Evolutionary conservation across 345 rosid genomes (phyloP), one percentile per base, ranked within the genome.

Genomic region (Raphanus raphanistrum): DNA sequence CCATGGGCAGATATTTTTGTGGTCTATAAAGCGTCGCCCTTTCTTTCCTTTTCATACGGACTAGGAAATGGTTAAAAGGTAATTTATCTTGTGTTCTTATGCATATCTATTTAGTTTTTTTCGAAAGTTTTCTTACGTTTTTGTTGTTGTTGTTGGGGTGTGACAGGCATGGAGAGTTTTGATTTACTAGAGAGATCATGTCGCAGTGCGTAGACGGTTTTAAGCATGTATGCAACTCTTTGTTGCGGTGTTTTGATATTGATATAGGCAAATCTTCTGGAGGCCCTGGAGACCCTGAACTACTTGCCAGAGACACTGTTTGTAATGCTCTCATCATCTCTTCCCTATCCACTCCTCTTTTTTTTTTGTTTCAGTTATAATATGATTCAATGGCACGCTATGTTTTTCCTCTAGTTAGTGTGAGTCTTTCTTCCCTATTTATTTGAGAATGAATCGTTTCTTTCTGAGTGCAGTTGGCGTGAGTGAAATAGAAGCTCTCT

Each of bases 401-500:
- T 43, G 11, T 43, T 6, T 6, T 60, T 69, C 27, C 62, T 73
- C 25, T 72, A 58, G 68, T 11, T 36, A 43, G 36, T 85, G 11
- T n/a, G 12, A 35, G 5, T 58, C 36, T 78, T 43, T 41, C 26
- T 25, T 65, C 36, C 60, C 4, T 25, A 32, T 4, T 57, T 21
- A 21, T 75, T 61, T 81, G 65, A 16, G 48, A 38, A 28, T 32
- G 28, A 57, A 11, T 33, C 8, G 43, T 75, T 33, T 55, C 25
- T 74, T 32, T 57, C 26, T 26, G 74, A 21, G 3, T 83, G 86
- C 93, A 94, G 97, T 94, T 79, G 88, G 94, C 68, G 94, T 92
- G 68, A 94, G 96, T 81, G 97, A 94, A 83, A 89, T 94, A 71
- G 98, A 94, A 66, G 96, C 98, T 72, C 82, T 94, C 62, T 92